Evolutionary conservation across 306 rosid species (phyloP), one percentile per base, ranked within the genome.

Genomic region (Quercus robur): DNA sequence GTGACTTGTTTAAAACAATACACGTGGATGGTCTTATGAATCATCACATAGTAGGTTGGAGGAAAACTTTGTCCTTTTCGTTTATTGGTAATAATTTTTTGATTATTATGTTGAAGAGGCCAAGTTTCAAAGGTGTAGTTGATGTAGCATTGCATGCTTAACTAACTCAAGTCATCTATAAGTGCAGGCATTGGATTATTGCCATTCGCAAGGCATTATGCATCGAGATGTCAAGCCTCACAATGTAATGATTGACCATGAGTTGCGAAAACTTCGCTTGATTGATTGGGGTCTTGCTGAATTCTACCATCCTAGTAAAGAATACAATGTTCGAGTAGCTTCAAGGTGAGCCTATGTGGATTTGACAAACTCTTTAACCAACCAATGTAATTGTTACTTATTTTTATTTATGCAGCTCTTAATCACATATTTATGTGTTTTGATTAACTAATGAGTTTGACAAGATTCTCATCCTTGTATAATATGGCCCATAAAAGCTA

Each of bases 231-330:
- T 93, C 41, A 93, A 93, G 84, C 97, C 97, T 79, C 97, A 90
- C 86, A 93, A 93, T 85, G 94, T 93, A 71, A 93, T 93, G 96
- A 93, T 93, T 73, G 96, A 93, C 87, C 97, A 91, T 68, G 94
- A 93, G 80, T 78, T 91, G 81, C 92, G 92, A 44, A 93, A 93
- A 85, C 97, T 93, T 57, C 97, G 94, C 80, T 76, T 93, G 89
- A 93, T 93, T 85, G 97, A 93, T 75, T 93, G 96, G 97, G 97
- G 97, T 77, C 97, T 91, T 77, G 97, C 97, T 46, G 97, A 93
- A 84, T 91, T 91, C 85, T 93, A 93, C 84, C 97, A 93, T 82
- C 97, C 97, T 79, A 90, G 92, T 64, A 93, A 91, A 86, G 97
- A 93, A 73, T 93, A 93, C 71, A 93, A 93, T 80, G 97, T 93